phyloP scores from a whole-genome alignment of 148 eudicot species.

The Talinum fruticosum region DNA sequence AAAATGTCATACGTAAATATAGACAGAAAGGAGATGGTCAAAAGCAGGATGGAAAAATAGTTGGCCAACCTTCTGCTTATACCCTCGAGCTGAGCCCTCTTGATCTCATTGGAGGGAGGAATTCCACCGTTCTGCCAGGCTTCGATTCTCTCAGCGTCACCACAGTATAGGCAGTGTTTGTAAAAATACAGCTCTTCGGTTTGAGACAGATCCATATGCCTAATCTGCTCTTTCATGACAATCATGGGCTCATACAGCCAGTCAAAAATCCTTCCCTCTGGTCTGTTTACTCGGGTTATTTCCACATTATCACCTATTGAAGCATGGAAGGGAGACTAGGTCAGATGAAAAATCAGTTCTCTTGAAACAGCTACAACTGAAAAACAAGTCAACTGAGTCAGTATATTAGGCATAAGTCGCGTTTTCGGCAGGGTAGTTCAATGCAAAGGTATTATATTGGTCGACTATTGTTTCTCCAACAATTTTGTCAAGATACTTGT shows the following conservation, averaged over 20 bases:
- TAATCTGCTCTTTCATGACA: constrained; percentile 26
- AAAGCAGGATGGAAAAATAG: background rate
- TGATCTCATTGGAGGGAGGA: constrained; percentile 23
- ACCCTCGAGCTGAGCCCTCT: constrained; percentile 25
- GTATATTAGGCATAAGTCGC: background rate
- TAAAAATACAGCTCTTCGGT: constrained; percentile 27
- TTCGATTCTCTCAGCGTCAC: constrained; percentile 20
- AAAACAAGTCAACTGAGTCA: background rate
- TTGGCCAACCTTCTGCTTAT: constrained; percentile 25
- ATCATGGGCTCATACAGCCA: constrained; percentile 30
- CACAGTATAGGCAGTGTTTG: constrained; percentile 23
- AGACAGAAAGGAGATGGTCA: background rate
- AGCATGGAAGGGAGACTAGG: background rate
- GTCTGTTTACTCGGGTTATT: constrained; percentile 28
- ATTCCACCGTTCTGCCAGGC: constrained; percentile 23
- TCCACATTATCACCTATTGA: constrained; percentile 23
- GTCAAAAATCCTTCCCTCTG: constrained; percentile 29
- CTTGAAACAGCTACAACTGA: background rate
- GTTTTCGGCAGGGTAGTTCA: background rate
- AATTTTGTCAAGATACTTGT: background rate
- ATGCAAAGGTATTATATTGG: no score
- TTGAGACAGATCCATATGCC: constrained; percentile 24
- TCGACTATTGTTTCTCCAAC: background rate
- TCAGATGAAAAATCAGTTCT: background rate
- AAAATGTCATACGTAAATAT: background rate